Base-by-base conservation (phyloP, 495 filamentous ascomycete genomes). In the Glarea lozoyensis region DNA sequence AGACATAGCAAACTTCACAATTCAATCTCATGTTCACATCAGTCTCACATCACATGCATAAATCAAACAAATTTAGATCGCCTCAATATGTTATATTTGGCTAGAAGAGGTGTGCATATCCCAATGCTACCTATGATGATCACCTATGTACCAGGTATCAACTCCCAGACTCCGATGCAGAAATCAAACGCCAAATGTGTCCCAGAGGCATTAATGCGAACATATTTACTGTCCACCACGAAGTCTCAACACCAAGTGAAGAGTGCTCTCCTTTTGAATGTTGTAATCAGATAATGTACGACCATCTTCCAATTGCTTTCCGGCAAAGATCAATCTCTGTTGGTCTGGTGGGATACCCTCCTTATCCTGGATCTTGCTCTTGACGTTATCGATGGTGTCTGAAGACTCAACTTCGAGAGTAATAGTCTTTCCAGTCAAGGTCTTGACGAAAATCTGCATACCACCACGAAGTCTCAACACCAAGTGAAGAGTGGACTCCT, bases 361-460 rank as follows among this genome's bases (percentile, higher is more conserved):
- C 74, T 92, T 93, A 57, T 88, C 87, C 62, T 94, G 87, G 40
- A 94, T 94, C 73, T 94, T 94, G 19, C 66, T 70, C 76, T 94
- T 93, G 13, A 94, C 87, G 54, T 93, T 94, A 61, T 94, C 87
- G 51, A 94, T 94, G 25, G 87, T 93, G 54, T 94, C 87, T 12
- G 83, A 88, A 12, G 76, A 82, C 60, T 94, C 87, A 21, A 93
- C 87, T 58, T 94, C 87, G 50, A 94, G 60, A 10, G 87, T 94
- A 50, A 94, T 93, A 2, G 87, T 93, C 79, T 93, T 94, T 12
- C 87, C 88, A 9, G 88, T 93, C 43, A 92, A 65, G 7, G 88
- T 92, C 79, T 94, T 94, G 55, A 93, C 87, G 60, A 93, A 93
- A 51, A 93, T 90, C 58, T 93, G 86, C 86, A 92, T 92, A 66